A percentile compares a stretch with the other conserved stretches of the same genome.
Evolutionary conservation across 139 green algal species (phyloP).

Genomic region (Chlamydomonas schloesseri): DNA sequence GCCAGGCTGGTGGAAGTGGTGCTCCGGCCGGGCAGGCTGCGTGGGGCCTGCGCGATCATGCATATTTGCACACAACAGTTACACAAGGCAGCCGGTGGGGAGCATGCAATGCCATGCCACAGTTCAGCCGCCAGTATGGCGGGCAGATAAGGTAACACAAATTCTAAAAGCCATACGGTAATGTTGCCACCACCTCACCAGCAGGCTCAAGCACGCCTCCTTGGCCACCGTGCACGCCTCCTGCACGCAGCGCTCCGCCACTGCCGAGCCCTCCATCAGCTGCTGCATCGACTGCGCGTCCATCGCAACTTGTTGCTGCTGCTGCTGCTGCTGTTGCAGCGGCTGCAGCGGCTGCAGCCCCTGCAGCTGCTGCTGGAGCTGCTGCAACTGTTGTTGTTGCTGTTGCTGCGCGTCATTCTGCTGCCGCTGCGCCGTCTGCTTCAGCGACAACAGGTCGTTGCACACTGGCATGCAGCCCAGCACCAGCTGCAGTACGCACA

Average conservation of each 20-base stretch:
- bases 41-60: no score
- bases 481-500: constrained; percentile 33
- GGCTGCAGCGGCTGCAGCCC: not conserved
- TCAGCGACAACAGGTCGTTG: not conserved
- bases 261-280: not conserved
- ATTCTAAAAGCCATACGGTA: no score
- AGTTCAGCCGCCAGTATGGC: no score
- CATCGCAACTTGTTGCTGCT: not conserved
- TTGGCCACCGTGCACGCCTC: not conserved
- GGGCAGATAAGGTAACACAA: no score
- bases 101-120: no score
- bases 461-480: constrained; percentile 41
- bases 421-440: not conserved
- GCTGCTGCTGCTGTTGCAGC: not conserved
- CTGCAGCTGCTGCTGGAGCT: not conserved
- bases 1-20: no score
- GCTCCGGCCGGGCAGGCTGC: no score
- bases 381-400: not conserved
- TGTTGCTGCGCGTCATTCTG: not conserved
- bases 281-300: not conserved
- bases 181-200: no score
- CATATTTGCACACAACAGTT: no score
- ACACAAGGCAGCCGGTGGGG: no score
- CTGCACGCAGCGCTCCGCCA: constrained; percentile 9
- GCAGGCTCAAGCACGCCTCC: not conserved